Base-by-base conservation (phyloP, 2,329 filamentous ascomycete genomes). In the Botrytis fragariae region DNA sequence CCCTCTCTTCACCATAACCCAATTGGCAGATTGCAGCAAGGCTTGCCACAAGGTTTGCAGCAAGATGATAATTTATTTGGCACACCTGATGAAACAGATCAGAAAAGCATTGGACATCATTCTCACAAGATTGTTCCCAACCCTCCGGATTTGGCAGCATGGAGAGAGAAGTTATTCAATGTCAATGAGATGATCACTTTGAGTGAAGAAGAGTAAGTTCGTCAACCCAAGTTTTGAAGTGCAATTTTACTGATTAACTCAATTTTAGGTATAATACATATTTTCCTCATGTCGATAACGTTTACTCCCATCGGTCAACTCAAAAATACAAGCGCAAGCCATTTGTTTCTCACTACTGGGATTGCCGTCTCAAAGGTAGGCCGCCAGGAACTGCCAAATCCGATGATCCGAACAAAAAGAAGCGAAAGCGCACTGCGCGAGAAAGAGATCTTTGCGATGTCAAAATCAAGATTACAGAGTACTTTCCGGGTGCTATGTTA, bases 401-500 rank as follows among this genome's bases (percentile, higher is more conserved):
- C 0, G 89, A 92, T 64, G 92, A 95, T 78, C 92, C 93, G 0
- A 90, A 89, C 80, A 94, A 94, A 84, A 94, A 93, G 86, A 94
- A 94, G 82, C 87, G 93, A 54, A 94, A 93, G 82, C 89, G 93
- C 39, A 89, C 87, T 51, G 91, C 91, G n/a, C 86, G 93, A 60
- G 90, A 93, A 81, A 86, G 91, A 20, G 91, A 94, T 82, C 85
- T 94, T n/a, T 95, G 93, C 81, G 92, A 95, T 81, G 92, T 95
- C 76, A 95, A 95, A 83, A 94, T 95, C 81, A 95, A 94, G 81
- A 93, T 95, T 74, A 94, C 92, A 4, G 92, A 95, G 81, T 93
- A 93, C 82, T 91, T 92, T 71, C 88, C 91, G 16, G 88, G 87
- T 54, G 83, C 80, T 70, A 80, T 81, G 80, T 75, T 80, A 59